A percentile compares a stretch with the other conserved stretches of the same genome.
These are phyloP conservation scores for Umbelopsis isabellina DNA, from an alignment of 192 early-diverging fungal genomes.

Conservation along the genomic window DNA sequence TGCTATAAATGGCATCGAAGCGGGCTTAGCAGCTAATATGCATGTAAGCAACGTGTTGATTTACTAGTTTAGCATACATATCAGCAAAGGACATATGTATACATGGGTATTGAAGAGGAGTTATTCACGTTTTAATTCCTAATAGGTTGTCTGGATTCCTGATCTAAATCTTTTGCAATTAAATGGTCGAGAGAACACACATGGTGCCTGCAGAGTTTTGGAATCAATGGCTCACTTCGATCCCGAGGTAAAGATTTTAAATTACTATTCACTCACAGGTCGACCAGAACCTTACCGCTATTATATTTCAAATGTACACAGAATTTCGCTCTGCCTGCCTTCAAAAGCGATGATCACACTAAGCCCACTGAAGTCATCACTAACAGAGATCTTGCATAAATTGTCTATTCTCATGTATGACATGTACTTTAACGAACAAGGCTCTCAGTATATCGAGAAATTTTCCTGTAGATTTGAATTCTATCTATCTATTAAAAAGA, in stretches of 20 bases:
- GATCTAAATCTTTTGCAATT: constrained; percentile 63
- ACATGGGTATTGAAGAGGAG: not conserved
- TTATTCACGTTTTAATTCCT: not conserved
- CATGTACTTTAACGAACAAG: too few relatives aligned
- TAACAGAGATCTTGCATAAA: not conserved
- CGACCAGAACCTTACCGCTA: not conserved
- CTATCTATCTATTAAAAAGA: too few relatives aligned
- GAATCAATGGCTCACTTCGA: constrained; percentile 68
- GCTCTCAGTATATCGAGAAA: too few relatives aligned
- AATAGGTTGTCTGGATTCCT: constrained; percentile 84
- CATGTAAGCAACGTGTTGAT: constrained; percentile 41
- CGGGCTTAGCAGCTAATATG: constrained; percentile 83
- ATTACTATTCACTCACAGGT: not conserved
- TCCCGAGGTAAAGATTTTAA: constrained; percentile 39
- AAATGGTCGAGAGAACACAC: constrained; percentile 40
- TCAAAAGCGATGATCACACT: not conserved
- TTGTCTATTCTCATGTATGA: too few relatives aligned
- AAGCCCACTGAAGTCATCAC: constrained; percentile 6
- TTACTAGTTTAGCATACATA: not conserved
- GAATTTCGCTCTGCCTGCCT: constrained; percentile 4
- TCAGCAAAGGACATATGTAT: not conserved
- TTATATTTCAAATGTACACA: not conserved
- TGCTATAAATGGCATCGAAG: constrained; percentile 78
- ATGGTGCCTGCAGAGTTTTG: constrained; percentile 61
- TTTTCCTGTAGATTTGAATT: too few relatives aligned